Percentiles rank a stretch among this genome's conserved stretches.
phyloP scores from a whole-genome alignment of 352 stramenopile genomes.

The Phytophthora colocasiae region DNA sequence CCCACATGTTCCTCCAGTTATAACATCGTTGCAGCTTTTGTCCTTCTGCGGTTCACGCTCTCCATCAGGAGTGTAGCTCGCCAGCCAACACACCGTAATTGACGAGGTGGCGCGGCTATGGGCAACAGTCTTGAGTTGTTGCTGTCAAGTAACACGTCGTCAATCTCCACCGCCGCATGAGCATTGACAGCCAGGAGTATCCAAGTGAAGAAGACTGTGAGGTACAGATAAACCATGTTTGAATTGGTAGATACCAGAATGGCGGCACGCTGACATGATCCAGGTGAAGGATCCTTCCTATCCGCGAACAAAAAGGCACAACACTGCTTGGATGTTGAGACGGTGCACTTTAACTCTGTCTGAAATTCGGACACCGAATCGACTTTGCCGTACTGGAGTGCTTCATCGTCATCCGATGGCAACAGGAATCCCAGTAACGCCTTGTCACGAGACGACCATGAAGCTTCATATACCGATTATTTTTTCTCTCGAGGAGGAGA shows the following conservation, averaged over 20 bases:
- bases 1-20: constrained; percentile 29
- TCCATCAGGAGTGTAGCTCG: constrained; percentile 17
- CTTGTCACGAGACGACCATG: background rate
- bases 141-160: constrained; percentile 13
- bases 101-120: background rate
- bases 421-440: background rate
- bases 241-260: background rate
- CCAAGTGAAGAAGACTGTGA: background rate
- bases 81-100: constrained; percentile 25
- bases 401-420: constrained; percentile 1
- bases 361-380: no score
- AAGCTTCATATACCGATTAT: background rate
- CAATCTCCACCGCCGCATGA: constrained; percentile 2
- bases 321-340: background rate
- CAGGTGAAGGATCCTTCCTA: constrained; percentile 3
- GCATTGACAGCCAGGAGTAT: background rate
- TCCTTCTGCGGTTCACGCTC: constrained; percentile 11
- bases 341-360: background rate
- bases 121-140: background rate
- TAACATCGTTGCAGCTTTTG: constrained; percentile 6
- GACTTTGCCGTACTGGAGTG: no score
- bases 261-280: background rate
- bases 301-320: constrained; percentile 4
- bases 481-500: constrained; percentile 1
- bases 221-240: background rate